Evolutionary conservation across 192 early-diverging fungal species (phyloP), one percentile per base, ranked within the genome.

Genomic region (Backusella tarrabulga): DNA sequence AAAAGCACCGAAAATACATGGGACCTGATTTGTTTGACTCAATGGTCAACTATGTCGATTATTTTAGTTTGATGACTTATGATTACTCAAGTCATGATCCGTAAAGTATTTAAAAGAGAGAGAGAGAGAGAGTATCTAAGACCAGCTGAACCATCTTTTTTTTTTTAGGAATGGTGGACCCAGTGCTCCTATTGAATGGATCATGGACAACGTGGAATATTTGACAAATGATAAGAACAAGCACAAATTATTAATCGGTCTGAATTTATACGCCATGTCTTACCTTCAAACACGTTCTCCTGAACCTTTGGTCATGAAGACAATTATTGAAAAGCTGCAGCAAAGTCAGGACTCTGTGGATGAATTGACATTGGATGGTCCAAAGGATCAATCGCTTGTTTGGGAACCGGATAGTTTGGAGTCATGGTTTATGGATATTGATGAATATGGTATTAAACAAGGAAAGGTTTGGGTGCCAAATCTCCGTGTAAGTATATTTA

Each of bases 41-140:
- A 42, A 46, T 85, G 40, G 36, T 72, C 32, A 44, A 73, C 9
- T 75, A 71, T 69, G 67, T 82, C 11, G 83, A 85, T 68, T 23
- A 70, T 50, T 81, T 85, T 34, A 82, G 77, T 67, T 26, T 85
- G 14, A 85, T 85, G 83, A 77, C 73, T 34, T 82, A 85, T 79
- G 83, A 85, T 72, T 85, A 75, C 74, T 82, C 80, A 0, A 74
- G 71, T 41, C 34, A 66, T 32, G 44, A 71, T 35, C 36, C 50
- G 74, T 80, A 73, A 67, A 66, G 42, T 9, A 26, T 11, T 26
- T 19, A 69, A n/a, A 70, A 40, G 3, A 70, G 17, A 34, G 38
- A 69, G 21, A 40, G 3, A 70, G 17, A 34, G 38, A 69, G 21
- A 68, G 38, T 32, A 40, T 12, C 8, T 3, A 23, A 8, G 19